phyloP scores from a whole-genome alignment of 495 filamentous ascomycete genomes.

The Penicillium psychrofluorescens region DNA sequence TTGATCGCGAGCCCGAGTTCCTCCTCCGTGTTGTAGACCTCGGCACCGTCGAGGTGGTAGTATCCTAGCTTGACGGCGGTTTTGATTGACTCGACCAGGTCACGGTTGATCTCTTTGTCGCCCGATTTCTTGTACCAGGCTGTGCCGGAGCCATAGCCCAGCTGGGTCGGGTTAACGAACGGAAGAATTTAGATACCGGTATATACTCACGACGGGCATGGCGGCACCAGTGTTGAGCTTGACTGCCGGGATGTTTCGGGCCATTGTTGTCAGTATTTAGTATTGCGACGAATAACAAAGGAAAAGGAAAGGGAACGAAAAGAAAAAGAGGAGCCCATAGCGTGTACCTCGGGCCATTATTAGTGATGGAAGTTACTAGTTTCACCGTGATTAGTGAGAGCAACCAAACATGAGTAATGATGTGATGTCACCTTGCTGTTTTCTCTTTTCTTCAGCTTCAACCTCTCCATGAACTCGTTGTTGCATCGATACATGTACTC shows the following conservation, averaged over 20 bases:
- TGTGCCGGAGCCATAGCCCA: conserved; percentile 67
- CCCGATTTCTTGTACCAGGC: conserved; percentile 49
- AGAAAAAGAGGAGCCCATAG: too few relatives aligned
- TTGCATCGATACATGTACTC: conserved; percentile 19
- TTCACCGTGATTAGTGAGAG: too few relatives aligned
- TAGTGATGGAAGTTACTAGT: too few relatives aligned
- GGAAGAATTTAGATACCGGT: too few relatives aligned
- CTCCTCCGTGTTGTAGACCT: conserved; percentile 74
- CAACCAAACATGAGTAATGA: too few relatives aligned
- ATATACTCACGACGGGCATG: conserved; percentile 58
- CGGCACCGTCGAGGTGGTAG: conserved; percentile 71
- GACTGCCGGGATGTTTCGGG: conserved; percentile 31
- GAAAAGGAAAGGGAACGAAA: too few relatives aligned
- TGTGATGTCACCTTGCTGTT: neutral
- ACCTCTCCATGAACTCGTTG: neutral
- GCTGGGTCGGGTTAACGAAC: conserved; percentile 26
- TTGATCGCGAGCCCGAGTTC: conserved; percentile 72
- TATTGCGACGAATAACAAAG: conserved; percentile 11
- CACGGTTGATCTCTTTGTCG: conserved; percentile 24
- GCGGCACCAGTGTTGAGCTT: conserved; percentile 67
- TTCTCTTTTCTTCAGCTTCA: neutral
- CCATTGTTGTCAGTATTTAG: neutral
- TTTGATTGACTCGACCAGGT: conserved; percentile 52
- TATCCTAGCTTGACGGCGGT: conserved; percentile 65
- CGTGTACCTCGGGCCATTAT: too few relatives aligned